phyloP scores from a whole-genome alignment of 1,139 yeast species.

The Blastobotrys ciferrii region DNA sequence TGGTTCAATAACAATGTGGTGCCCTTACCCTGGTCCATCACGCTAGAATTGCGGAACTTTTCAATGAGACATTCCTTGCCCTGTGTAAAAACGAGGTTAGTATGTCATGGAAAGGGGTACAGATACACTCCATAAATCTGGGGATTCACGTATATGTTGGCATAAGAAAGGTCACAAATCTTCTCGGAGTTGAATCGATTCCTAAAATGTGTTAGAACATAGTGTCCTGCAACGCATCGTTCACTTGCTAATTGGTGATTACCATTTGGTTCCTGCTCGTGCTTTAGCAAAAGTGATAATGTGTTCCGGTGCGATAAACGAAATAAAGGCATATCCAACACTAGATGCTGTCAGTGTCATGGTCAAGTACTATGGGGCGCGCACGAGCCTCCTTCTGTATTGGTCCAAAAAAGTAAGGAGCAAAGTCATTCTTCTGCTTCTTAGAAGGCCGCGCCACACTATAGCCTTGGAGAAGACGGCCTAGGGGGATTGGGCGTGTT shows the following conservation, averaged over 20 bases:
- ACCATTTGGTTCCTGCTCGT: conserved; percentile 48
- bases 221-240: background rate
- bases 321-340: conserved; percentile 53
- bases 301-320: conserved; percentile 45
- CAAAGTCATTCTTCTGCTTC: too few species aligned
- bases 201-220: conserved; percentile 24
- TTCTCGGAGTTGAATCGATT: conserved; percentile 48
- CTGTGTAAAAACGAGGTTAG: conserved; percentile 34
- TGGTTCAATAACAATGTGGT: conserved; percentile 20
- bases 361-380: too few species aligned
- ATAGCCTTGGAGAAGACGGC: too few species aligned
- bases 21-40: conserved; percentile 43
- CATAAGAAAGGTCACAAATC: conserved; percentile 49
- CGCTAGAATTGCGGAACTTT: conserved; percentile 49
- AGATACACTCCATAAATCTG: conserved; percentile 9
- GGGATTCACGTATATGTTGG: conserved; percentile 39
- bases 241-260: background rate
- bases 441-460: too few species aligned
- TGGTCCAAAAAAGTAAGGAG: too few species aligned
- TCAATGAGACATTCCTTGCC: conserved; percentile 46
- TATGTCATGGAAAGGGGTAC: background rate
- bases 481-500: too few species aligned
- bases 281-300: conserved; percentile 46
- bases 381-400: too few species aligned
- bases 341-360: too few species aligned